Base-by-base conservation (phyloP, 805 yeast genomes). In the Pichia manshurica region DNA sequence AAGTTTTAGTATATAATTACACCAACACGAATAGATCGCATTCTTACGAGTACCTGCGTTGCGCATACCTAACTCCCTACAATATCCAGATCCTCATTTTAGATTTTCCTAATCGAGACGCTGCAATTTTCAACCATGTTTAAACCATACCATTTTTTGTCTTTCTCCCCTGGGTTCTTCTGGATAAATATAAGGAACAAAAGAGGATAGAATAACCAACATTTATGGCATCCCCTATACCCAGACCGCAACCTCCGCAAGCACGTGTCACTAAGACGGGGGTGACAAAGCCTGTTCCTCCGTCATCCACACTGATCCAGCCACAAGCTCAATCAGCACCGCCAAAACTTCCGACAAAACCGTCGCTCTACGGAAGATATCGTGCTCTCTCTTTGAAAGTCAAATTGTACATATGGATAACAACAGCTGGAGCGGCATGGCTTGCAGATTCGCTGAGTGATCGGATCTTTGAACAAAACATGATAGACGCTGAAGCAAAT, bases 401-500 rank as follows among this genome's bases (percentile, higher is more conserved):
- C 56, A 62, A 64, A 40, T 13, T 66, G 5, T 66, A 65, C 42
- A 32, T 66, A 13, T 65, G 69, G 43, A 34, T 55, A 2, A 54
- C 65, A 3, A 65, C 70, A 13, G 62, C 65, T 25, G 55, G 53
- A 5, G 62, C 60, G 12, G 67, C 67, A 2, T 58, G 46, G 42
- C 17, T 65, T 2, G 68, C 67, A 0, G 68, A 64, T 48, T 56
- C 62, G 5, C 28, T 65, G 6, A 50, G 65, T 44, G 51, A 51
- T 5, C 54, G 50, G 31, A 55, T 65, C 8, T 57, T 61, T 54
- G 63, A 65, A 38, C 55, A 57, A 29, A 56, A 56, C 28, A 62
- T 60, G 65, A 53, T 63, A 38, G 67, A 64, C 16, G 52, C 54
- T 16, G 68, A 64, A 52, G 68, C 68, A 6, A 48, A 58, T 19